phyloP scores from a whole-genome alignment of 148 eudicot species.

The Amaranthus hypochondriacus region DNA sequence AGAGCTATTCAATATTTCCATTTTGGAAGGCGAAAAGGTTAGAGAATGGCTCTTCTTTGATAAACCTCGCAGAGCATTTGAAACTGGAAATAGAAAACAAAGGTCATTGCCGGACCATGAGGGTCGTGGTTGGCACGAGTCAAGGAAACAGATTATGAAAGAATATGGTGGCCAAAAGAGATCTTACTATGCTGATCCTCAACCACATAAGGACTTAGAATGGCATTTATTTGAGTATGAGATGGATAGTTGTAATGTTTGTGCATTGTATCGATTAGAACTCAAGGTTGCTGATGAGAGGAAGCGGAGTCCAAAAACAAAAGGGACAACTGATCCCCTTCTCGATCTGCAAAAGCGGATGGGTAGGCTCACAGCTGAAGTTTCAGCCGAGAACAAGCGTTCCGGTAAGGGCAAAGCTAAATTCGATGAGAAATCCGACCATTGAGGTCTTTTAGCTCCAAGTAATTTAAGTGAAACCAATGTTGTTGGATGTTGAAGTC shows the following conservation, averaged over 20 bases:
- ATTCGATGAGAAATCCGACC: conserved; percentile 16
- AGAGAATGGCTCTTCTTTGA: conserved; percentile 54
- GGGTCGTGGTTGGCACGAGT: conserved; percentile 61
- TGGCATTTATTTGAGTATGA: conserved; percentile 54
- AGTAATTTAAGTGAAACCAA: conserved; percentile 9
- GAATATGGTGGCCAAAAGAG: conserved; percentile 43
- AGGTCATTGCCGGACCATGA: conserved; percentile 46
- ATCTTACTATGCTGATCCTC: conserved; percentile 50
- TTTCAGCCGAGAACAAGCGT: conserved; percentile 26
- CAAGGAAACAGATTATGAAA: conserved; percentile 36
- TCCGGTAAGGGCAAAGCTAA: conserved; percentile 26
- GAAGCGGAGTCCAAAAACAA: conserved; percentile 39
- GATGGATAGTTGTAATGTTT: conserved; percentile 28
- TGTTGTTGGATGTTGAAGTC: neutral
- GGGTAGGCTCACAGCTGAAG: conserved; percentile 47
- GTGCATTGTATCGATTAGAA: conserved; percentile 45
- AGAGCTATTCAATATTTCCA: conserved; percentile 38
- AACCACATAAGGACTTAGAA: conserved; percentile 35
- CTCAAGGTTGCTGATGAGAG: conserved; percentile 34
- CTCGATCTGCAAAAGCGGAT: conserved; percentile 40
- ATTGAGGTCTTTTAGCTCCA: conserved; percentile 11
- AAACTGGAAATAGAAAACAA: conserved; percentile 43
- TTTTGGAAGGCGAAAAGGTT: conserved; percentile 35
- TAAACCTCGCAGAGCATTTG: conserved; percentile 51
- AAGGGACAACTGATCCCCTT: conserved; percentile 29